Conservation (phyloP, 208 protist species). For the Zelonia costaricensis region DNA sequence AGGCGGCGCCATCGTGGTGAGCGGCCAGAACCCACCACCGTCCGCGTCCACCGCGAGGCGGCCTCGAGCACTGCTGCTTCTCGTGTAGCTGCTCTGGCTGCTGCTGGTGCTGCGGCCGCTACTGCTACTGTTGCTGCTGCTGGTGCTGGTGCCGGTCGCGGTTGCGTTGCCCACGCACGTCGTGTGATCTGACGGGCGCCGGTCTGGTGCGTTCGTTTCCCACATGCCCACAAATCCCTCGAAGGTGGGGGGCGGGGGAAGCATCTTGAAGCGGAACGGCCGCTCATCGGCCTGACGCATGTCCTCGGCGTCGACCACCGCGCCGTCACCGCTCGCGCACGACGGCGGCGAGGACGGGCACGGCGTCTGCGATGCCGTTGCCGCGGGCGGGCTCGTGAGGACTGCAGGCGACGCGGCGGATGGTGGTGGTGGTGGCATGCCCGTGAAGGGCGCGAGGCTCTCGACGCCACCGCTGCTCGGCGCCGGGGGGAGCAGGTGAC, state of each 20-base stretch:
- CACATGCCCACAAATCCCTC: constrained; percentile 16
- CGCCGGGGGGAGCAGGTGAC: too few species aligned
- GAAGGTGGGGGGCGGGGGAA: constrained; percentile 22
- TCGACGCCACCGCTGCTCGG: too few species aligned
- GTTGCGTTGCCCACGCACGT: constrained; percentile 8
- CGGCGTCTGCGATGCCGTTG: neutral
- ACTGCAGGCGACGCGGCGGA: too few species aligned
- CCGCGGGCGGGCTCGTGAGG: too few species aligned
- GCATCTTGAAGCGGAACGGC: constrained; percentile 28
- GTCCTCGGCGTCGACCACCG: constrained; percentile 14
- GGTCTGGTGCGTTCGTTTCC: constrained; percentile 21
- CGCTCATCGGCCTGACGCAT: constrained; percentile 20
- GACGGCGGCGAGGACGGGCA: constrained; percentile 11
- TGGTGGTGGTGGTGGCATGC: too few species aligned
- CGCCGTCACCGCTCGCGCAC: neutral
- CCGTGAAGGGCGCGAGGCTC: too few species aligned
- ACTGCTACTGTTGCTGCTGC: neutral
- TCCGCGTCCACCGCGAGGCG: too few species aligned
- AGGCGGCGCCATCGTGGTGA: constrained; percentile 1
- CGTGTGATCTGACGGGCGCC: constrained; percentile 3
- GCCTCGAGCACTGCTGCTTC: neutral
- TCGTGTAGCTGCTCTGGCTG: neutral
- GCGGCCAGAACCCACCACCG: too few species aligned
- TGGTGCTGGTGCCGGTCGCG: neutral
- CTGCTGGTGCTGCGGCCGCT: constrained; percentile 16